Percentiles rank a stretch among this genome's conserved stretches.
Evolutionary conservation across 805 yeast species (phyloP).

Genomic region (Clavispora carvajalis): DNA sequence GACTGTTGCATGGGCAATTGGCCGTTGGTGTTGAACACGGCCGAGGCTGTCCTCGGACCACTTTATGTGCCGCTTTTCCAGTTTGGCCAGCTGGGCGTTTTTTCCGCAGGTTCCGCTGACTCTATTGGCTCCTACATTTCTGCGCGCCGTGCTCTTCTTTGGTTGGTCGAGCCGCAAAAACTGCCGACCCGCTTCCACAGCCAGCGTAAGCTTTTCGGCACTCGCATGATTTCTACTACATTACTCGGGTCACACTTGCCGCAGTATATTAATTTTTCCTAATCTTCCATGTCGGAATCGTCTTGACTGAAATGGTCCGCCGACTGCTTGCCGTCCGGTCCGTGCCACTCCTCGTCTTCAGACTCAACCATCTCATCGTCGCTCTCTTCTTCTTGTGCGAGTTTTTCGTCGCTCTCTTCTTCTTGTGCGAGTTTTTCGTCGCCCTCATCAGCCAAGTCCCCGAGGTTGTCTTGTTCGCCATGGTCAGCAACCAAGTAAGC

Average conservation of each 20-base stretch:
- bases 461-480: not conserved
- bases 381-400: constrained; percentile 1
- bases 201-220: not conserved
- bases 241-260: not conserved
- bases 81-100: no score
- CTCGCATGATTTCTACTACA: no score
- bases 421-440: constrained; percentile 7
- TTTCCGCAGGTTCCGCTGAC: no score
- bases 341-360: constrained; percentile 14
- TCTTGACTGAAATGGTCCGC: constrained; percentile 1
- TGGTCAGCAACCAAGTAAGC: constrained; percentile 37
- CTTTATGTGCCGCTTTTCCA: no score
- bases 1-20: no score
- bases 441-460: constrained; percentile 2
- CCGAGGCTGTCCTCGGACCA: no score
- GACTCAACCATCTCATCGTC: constrained; percentile 8
- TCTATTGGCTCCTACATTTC: no score
- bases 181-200: not conserved
- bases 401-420: constrained; percentile 7
- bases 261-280: not conserved
- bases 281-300: constrained; percentile 13
- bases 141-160: no score
- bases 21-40: no score
- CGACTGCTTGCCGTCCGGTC: constrained; percentile 6
- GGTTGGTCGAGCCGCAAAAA: no score